A percentile compares a stretch with the other conserved stretches of the same genome.
Conservation (phyloP, 1,284 basidiomycete species). For the Boletellus sp. region DNA sequence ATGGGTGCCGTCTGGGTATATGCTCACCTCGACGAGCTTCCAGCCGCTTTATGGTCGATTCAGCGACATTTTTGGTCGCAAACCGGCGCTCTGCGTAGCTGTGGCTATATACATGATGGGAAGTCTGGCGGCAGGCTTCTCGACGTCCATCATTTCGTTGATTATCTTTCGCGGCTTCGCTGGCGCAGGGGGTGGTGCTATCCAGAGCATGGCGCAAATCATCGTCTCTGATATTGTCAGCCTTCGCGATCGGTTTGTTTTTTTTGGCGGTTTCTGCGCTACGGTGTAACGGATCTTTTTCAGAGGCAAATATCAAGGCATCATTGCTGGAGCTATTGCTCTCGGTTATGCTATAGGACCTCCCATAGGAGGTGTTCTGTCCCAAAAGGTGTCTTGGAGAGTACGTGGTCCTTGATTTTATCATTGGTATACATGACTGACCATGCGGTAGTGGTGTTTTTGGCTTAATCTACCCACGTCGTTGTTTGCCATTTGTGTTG, state of each 20-base stretch:
- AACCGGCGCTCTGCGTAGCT: conserved; percentile 55
- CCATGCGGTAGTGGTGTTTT: conserved; percentile 50
- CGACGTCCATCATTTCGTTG: conserved; percentile 62
- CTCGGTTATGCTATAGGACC: conserved; percentile 49
- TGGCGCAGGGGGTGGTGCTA: conserved; percentile 67
- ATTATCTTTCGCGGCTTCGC: conserved; percentile 71
- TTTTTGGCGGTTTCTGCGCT: neutral
- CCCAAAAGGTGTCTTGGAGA: conserved; percentile 60
- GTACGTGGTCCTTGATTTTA: conserved; percentile 33
- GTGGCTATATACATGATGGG: conserved; percentile 64
- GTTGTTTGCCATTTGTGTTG: conserved; percentile 47
- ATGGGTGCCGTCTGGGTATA: conserved; percentile 69
- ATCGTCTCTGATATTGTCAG: conserved; percentile 64
- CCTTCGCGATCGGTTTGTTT: conserved; percentile 50
- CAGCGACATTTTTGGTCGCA: conserved; percentile 76
- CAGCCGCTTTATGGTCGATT: conserved; percentile 67
- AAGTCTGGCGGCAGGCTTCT: conserved; percentile 56
- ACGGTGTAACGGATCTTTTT: neutral
- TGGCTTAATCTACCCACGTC: conserved; percentile 68
- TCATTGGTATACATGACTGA: neutral
- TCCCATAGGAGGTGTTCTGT: conserved; percentile 54
- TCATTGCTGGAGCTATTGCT: conserved; percentile 52
- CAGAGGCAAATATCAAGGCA: conserved; percentile 66
- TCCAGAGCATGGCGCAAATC: conserved; percentile 64
- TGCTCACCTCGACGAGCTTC: conserved; percentile 64